Evolutionary conservation across 371 early-diverging fungal species (phyloP).

Genomic region (Apophysomyces ossiformis): DNA sequence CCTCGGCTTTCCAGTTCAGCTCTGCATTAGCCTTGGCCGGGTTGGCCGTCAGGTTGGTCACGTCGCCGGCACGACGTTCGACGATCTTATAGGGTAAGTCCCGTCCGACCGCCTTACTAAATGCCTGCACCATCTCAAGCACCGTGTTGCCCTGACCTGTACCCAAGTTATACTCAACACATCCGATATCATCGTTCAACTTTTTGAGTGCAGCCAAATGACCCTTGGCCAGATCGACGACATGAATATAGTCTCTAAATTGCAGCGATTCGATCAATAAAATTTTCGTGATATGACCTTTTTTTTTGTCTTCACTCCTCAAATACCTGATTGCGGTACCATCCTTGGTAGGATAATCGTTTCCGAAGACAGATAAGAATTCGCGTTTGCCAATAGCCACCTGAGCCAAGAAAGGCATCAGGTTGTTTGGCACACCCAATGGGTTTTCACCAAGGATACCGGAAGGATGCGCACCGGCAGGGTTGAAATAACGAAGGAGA

Average conservation of each 20-base stretch:
- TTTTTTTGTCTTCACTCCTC: background rate
- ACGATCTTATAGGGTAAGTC: constrained; percentile 68
- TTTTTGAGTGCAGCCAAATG: constrained; percentile 85
- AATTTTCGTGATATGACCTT: background rate
- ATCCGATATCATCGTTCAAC: constrained; percentile 58
- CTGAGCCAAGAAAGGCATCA: constrained; percentile 88
- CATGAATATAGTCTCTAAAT: constrained; percentile 85
- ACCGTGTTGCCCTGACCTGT: constrained; percentile 88
- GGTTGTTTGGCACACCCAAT: constrained; percentile 81
- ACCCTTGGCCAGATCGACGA: constrained; percentile 85
- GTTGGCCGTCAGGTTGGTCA: constrained; percentile 81
- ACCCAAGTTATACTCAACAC: constrained; percentile 85
- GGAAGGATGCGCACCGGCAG: constrained; percentile 85
- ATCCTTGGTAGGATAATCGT: constrained; percentile 86
- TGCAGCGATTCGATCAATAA: background rate
- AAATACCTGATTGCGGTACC: constrained; percentile 82
- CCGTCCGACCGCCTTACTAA: constrained; percentile 72
- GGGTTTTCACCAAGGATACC: constrained; percentile 91
- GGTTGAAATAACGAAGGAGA: constrained; percentile 90
- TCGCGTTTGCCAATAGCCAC: constrained; percentile 80
- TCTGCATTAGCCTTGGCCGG: constrained; percentile 71
- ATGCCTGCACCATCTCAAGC: constrained; percentile 83
- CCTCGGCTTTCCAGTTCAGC: constrained; percentile 76
- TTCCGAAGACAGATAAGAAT: constrained; percentile 78
- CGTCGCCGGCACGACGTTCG: constrained; percentile 85